Evolutionary conservation across 352 stramenopile species (phyloP).

Genomic region (Phytophthora cajani): DNA sequence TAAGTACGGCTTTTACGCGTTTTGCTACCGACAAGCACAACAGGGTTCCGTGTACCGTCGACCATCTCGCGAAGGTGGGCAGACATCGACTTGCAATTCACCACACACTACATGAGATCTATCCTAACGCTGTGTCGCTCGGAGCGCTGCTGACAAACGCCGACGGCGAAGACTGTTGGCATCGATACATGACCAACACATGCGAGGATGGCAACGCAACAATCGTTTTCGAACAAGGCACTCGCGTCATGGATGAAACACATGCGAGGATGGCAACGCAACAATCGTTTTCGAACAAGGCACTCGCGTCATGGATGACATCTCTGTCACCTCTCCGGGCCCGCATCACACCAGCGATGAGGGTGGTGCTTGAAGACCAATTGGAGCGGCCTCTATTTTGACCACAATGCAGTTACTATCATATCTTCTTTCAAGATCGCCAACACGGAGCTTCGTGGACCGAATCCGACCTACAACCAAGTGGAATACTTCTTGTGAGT

Average conservation of each 20-base stretch:
- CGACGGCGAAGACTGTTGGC: not conserved
- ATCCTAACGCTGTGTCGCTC: not conserved
- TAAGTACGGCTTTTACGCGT: not conserved
- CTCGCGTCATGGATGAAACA: too few species aligned
- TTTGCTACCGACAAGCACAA: not conserved
- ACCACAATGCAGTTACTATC: too few species aligned
- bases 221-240: too few species aligned
- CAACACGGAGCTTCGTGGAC: too few species aligned
- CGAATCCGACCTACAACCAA: too few species aligned
- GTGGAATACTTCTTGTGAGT: too few species aligned
- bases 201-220: not conserved
- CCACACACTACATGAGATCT: not conserved
- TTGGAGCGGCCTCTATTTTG: not conserved
- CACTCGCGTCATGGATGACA: not conserved
- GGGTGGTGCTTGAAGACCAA: not conserved
- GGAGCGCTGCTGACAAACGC: not conserved
- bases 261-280: not conserved
- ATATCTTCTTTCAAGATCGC: too few species aligned
- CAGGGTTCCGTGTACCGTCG: not conserved
- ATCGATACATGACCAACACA: not conserved
- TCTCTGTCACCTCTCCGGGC: not conserved
- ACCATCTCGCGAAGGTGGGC: not conserved
- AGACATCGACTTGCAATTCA: not conserved
- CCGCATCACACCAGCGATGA: not conserved
- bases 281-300: not conserved